Evolutionary conservation across 208 protist genomes (phyloP).

Genomic region (Phytomonas francai): DNA sequence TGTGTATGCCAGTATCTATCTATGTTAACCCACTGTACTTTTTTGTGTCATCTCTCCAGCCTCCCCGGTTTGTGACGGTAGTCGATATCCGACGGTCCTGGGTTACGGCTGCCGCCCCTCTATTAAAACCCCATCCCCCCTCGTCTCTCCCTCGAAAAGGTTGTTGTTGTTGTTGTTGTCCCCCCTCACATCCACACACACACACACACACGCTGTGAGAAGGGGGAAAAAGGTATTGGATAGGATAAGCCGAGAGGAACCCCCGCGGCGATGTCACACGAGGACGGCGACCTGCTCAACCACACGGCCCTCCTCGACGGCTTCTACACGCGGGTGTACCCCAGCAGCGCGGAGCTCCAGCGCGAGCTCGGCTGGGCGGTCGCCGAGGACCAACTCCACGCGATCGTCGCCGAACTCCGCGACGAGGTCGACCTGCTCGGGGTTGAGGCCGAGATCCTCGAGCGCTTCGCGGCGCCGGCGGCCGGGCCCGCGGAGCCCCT

Average conservation of each 20-base stretch:
- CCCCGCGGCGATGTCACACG: background rate
- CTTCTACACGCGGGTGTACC: constrained; percentile 59
- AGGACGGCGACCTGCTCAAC: constrained; percentile 3
- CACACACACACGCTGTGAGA: background rate
- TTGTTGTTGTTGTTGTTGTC: too few species aligned
- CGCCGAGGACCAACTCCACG: constrained; percentile 27
- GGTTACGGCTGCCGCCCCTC: too few species aligned
- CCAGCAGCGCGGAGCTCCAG: constrained; percentile 39
- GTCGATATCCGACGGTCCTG: too few species aligned
- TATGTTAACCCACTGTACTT: background rate
- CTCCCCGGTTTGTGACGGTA: background rate
- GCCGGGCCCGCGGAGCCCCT: too few species aligned
- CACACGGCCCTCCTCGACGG: constrained; percentile 40
- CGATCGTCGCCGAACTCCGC: constrained; percentile 45
- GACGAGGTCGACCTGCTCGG: constrained; percentile 57
- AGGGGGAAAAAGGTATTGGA: constrained; percentile 11
- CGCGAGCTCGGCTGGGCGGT: constrained; percentile 19
- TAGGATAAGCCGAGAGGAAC: background rate
- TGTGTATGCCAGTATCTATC: background rate
- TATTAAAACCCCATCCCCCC: background rate
- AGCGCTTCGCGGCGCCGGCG: too few species aligned
- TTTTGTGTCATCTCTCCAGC: background rate
- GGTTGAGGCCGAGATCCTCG: constrained; percentile 56
- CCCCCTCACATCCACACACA: background rate
- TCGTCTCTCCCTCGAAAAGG: background rate